These are phyloP conservation scores for Venturiaceae sp. DNA, from an alignment of 2,329 filamentous ascomycete genomes.

Conservation along the genomic window DNA sequence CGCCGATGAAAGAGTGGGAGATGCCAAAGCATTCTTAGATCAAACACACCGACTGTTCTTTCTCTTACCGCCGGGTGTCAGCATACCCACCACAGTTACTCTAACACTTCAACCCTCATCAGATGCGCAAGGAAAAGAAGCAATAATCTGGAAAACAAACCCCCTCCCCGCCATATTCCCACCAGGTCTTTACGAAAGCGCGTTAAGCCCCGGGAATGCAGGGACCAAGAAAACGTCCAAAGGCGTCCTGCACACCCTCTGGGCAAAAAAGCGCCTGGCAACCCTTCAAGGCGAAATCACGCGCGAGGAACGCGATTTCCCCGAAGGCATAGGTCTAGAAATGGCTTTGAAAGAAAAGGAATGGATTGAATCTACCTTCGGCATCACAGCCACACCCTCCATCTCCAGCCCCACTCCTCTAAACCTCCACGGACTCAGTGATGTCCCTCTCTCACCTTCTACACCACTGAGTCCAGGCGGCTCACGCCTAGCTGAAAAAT, in stretches of 20 bases:
- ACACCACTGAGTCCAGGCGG: conserved; percentile 51
- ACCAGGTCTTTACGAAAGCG: conserved; percentile 59
- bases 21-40: conserved; percentile 28
- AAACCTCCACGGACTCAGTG: neutral
- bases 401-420: conserved; percentile 21
- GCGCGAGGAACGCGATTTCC: conserved; percentile 60
- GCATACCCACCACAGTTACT: conserved; percentile 62
- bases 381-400: conserved; percentile 37
- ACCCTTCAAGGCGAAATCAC: conserved; percentile 70
- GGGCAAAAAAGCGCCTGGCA: conserved; percentile 74
- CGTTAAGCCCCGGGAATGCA: conserved; percentile 14
- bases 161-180: conserved; percentile 83
- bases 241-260: conserved; percentile 80
- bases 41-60: conserved; percentile 64
- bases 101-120: conserved; percentile 40
- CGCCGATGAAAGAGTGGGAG: conserved; percentile 41
- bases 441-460: conserved; percentile 15
- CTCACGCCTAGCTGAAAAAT: conserved; percentile 67
- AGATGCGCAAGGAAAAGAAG: conserved; percentile 15
- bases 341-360: conserved; percentile 77
- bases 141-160: conserved; percentile 53
- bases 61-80: conserved; percentile 61
- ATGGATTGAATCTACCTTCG: conserved; percentile 80
- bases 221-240: conserved; percentile 37
- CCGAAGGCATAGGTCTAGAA: conserved; percentile 71